Conservation (phyloP, 225 moss, liverwort and hornwort species). For the Climacium dendroides region DNA sequence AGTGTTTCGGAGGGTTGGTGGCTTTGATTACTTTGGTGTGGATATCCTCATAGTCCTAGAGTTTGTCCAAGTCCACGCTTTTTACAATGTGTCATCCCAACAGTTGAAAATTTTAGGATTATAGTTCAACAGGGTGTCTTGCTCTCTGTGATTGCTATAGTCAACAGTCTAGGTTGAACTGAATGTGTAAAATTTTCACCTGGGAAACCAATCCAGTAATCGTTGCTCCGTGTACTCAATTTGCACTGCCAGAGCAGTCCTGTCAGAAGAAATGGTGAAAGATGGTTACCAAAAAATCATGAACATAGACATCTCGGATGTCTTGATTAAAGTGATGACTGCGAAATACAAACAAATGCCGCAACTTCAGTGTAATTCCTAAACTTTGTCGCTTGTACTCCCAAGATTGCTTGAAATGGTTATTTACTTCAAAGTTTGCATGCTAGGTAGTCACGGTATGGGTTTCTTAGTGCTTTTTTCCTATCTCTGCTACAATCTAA, state of each 20-base stretch:
- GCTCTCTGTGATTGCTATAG: background rate
- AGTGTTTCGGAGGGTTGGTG: background rate
- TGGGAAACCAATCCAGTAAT: background rate
- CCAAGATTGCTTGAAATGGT: background rate
- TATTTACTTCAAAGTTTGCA: background rate
- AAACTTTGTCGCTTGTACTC: background rate
- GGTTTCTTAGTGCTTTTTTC: background rate
- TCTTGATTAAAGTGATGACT: conserved; percentile 8
- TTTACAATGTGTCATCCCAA: background rate
- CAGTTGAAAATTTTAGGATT: background rate
- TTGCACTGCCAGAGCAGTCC: background rate
- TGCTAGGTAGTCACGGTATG: background rate
- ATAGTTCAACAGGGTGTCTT: background rate
- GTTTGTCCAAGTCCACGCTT: background rate
- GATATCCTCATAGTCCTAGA: background rate
- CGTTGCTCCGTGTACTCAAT: background rate
- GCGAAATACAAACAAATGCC: conserved; percentile 4
- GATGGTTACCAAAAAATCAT: conserved; percentile 15
- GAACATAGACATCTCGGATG: conserved; percentile 22
- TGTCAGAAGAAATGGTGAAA: conserved; percentile 31
- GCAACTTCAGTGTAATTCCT: conserved; percentile 20
- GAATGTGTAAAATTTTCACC: background rate
- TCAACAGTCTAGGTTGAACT: background rate
- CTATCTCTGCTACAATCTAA: background rate
- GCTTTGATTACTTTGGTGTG: background rate